Evolutionary conservation across 306 rosid species (phyloP), one percentile per base, ranked within the genome.

Genomic region (Fragaria iinumae): DNA sequence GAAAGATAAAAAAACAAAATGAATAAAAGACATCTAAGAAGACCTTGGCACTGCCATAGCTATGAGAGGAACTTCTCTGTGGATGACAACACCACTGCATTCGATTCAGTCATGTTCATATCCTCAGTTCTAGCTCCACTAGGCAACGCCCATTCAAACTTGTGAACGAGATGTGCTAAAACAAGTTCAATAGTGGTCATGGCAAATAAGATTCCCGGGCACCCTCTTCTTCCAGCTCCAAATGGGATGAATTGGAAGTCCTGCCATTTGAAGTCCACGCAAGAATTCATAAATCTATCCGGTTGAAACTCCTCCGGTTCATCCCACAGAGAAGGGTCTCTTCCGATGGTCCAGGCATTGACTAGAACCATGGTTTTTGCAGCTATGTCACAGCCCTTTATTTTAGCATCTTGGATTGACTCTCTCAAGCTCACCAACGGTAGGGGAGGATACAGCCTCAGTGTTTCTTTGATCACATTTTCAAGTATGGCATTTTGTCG

Each of bases 371-470:
- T 67, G 1, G 80, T 82, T 8, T 66, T 62, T 0, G 73, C 48
- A 10, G 25, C 59, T 2, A 85, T 43, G 21, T 76, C 73, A 12
- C 73, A 77, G 3, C 86, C 82, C 11, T 43, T 60, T 2, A 80
- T 0, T 8, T 49, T 60, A 6, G 71, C 21, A 25, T 68, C 53
- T 70, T 65, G 49, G 0, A 13, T 80, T 8, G 81, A 76, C 73
- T 81, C 80, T 63, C 86, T 14, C 1, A 89, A 88, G 11, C 83
- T 11, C 2, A 82, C 14, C 21, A 90, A 36, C 2, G 93, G 91
- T 48, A 79, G 0, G 0, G 93, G 91, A 0, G 88, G 85, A 45
- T 85, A 86, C 10, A 83, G 1, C 0, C 90, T 81, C 2, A 84
- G 70, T 0, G 83, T 77, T 59, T 89, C 87, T 36, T 84, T 86